Conservation (phyloP, 768 basidiomycete species). For the Suillus variegatus region DNA sequence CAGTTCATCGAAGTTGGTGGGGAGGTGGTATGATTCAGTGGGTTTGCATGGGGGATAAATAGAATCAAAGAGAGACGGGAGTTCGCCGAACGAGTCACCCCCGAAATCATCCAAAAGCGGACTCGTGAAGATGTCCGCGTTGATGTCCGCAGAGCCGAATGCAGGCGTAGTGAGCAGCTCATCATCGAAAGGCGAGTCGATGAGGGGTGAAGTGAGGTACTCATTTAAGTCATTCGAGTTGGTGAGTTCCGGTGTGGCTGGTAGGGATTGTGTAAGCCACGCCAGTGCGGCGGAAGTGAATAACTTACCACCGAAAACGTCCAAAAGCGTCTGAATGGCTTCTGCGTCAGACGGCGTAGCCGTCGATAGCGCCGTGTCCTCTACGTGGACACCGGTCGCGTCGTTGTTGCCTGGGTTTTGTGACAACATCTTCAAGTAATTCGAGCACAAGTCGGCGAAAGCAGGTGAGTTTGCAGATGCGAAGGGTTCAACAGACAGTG, state of each 20-base stretch:
- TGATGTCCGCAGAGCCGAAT: constrained; percentile 35
- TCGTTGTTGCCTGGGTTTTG: constrained; percentile 45
- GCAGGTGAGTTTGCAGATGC: constrained; percentile 34
- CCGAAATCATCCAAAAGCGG: constrained; percentile 38
- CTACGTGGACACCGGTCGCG: constrained; percentile 32
- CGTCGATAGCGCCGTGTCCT: constrained; percentile 28
- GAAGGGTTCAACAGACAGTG: constrained; percentile 25
- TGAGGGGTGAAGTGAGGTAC: constrained; percentile 47
- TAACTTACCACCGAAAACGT: constrained; percentile 39
- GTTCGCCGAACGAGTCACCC: constrained; percentile 35
- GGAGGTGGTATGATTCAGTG: constrained; percentile 11
- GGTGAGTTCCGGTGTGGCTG: constrained; percentile 43
- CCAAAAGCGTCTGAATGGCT: constrained; percentile 40
- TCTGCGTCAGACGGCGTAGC: constrained; percentile 28
- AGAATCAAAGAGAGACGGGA: constrained; percentile 32
- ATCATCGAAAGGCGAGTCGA: constrained; percentile 50
- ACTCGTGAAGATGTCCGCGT: constrained; percentile 43
- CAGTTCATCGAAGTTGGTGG: constrained; percentile 35
- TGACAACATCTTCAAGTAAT: constrained; percentile 71
- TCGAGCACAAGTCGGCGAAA: constrained; percentile 49
- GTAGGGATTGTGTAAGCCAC: neutral
- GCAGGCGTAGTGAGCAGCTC: constrained; percentile 46
- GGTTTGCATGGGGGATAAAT: constrained; percentile 21
- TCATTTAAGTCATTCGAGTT: constrained; percentile 40
- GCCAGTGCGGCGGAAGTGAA: neutral